Percentiles rank a stretch among this genome's conserved stretches.
These are phyloP conservation scores for Ascodesmis nigricans DNA, from an alignment of 495 filamentous ascomycete species.

Conservation along the genomic window DNA sequence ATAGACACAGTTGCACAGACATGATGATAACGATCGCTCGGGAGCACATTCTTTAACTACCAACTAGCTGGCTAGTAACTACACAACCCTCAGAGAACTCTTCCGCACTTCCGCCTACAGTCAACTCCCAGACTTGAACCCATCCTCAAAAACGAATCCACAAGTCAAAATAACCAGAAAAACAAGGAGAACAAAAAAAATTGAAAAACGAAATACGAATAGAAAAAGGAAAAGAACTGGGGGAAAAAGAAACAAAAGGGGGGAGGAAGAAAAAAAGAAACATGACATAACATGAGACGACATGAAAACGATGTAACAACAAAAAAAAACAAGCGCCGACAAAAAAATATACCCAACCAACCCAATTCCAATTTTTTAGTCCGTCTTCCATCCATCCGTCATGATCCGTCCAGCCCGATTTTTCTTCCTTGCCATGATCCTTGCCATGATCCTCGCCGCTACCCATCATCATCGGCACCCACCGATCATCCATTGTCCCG, in stretches of 20 bases:
- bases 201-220: constrained; percentile 4
- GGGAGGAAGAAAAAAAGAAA: constrained; percentile 1
- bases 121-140: too few species aligned
- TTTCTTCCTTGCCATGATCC: too few species aligned
- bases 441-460: too few species aligned
- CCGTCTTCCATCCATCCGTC: constrained; percentile 10
- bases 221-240: background rate
- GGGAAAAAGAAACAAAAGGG: background rate
- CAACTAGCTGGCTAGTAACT: too few species aligned
- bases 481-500: too few species aligned
- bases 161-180: constrained; percentile 6
- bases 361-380: background rate
- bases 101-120: too few species aligned
- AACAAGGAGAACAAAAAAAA: constrained; percentile 1
- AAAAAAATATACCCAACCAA: background rate
- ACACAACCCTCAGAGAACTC: too few species aligned
- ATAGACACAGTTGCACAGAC: too few species aligned
- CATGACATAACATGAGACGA: background rate
- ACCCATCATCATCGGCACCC: too few species aligned
- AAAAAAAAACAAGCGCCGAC: background rate
- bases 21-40: too few species aligned
- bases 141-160: constrained; percentile 8
- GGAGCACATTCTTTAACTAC: too few species aligned
- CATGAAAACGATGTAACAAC: background rate
- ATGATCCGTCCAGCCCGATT: too few species aligned